phyloP scores from a whole-genome alignment of 2,329 filamentous ascomycete genomes.

The Colletotrichum horii region DNA sequence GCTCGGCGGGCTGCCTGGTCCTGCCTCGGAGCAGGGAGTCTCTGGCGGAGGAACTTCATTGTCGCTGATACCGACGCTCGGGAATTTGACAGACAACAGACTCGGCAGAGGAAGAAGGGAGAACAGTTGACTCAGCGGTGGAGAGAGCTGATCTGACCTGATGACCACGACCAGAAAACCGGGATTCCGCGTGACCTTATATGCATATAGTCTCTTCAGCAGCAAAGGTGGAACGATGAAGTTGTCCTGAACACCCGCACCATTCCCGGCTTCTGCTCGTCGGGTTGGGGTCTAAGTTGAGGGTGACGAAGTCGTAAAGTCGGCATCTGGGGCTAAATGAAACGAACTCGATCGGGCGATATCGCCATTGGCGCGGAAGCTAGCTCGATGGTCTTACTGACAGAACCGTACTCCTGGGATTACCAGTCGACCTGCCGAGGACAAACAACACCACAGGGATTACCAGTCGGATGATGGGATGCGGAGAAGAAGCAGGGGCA shows the following conservation, averaged over 20 bases:
- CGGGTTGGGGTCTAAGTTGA: background rate
- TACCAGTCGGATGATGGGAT: background rate
- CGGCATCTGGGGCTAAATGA: background rate
- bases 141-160: background rate
- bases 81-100: background rate
- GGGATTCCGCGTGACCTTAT: background rate
- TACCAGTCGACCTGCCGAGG: background rate
- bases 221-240: background rate
- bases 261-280: background rate
- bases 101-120: background rate
- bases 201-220: background rate
- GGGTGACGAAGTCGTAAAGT: background rate
- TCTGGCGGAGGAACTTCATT: slow-evolving; percentile 28
- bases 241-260: background rate
- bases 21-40: slow-evolving; percentile 30
- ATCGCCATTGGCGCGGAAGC: slow-evolving; percentile 3
- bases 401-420: background rate
- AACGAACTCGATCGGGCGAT: background rate
- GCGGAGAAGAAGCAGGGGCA: slow-evolving; percentile 9
- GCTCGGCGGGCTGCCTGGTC: slow-evolving; percentile 26
- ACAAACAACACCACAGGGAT: background rate
- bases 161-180: background rate
- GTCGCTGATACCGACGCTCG: background rate
- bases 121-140: background rate
- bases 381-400: background rate